Percentiles rank a stretch among this genome's conserved stretches.
Evolutionary conservation across 2,329 filamentous ascomycete species (phyloP).

Genomic region (Neofusicoccum sp.): DNA sequence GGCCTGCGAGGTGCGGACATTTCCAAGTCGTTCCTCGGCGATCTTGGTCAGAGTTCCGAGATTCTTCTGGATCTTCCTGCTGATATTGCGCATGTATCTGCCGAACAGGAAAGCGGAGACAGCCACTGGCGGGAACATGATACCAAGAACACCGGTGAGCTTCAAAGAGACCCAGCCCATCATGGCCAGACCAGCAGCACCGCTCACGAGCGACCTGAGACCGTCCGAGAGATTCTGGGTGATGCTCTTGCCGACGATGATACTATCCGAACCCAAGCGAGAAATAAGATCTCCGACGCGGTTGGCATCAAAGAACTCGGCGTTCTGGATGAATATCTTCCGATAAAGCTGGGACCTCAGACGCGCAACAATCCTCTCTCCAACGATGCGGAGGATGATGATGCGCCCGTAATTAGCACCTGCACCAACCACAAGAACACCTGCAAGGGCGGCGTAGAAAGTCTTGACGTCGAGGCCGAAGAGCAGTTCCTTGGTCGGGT

Average conservation of each 20-base stretch:
- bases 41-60: slow-evolving; percentile 92
- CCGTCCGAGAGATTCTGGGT: slow-evolving; percentile 97
- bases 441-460: slow-evolving; percentile 78
- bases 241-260: slow-evolving; percentile 97
- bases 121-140: slow-evolving; percentile 89
- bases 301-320: slow-evolving; percentile 98
- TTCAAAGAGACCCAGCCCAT: slow-evolving; percentile 97
- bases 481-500: slow-evolving; percentile 62
- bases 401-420: slow-evolving; percentile 92
- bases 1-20: slow-evolving; percentile 93
- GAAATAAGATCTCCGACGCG: slow-evolving; percentile 95
- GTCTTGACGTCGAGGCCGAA: slow-evolving; percentile 83
- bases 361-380: slow-evolving; percentile 88
- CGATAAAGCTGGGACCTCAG: slow-evolving; percentile 87
- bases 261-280: slow-evolving; percentile 89
- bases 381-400: slow-evolving; percentile 87
- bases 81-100: slow-evolving; percentile 81
- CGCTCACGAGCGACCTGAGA: slow-evolving; percentile 85
- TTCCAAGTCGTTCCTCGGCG: slow-evolving; percentile 94
- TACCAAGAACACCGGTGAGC: slow-evolving; percentile 78
- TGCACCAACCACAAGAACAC: slow-evolving; percentile 77
- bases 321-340: slow-evolving; percentile 92
- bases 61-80: slow-evolving; percentile 89
- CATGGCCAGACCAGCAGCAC: slow-evolving; percentile 80
- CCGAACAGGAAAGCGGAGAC: slow-evolving; percentile 91